A percentile compares a stretch with the other conserved stretches of the same genome.
Conservation (phyloP, 495 filamentous ascomycete genomes). For the Talaromyces liani region DNA sequence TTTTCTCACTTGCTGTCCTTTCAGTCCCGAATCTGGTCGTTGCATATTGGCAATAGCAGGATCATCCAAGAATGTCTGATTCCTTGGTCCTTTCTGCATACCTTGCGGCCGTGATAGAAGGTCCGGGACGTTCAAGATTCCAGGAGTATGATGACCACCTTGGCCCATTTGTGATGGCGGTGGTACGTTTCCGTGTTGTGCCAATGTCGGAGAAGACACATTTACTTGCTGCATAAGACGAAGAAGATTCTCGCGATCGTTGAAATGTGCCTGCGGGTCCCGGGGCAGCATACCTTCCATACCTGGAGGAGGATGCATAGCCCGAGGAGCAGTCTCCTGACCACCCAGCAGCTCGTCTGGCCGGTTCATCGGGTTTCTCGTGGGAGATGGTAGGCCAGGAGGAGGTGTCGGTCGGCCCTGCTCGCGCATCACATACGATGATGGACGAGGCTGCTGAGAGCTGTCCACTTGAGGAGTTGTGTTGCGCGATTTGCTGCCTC, state of each 20-base stretch:
- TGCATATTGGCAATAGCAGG: constrained; percentile 42
- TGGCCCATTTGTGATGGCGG: constrained; percentile 12
- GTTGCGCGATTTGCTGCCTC: constrained; percentile 34
- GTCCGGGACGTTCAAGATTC: constrained; percentile 36
- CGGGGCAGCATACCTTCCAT: constrained; percentile 25
- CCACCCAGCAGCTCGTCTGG: constrained; percentile 21
- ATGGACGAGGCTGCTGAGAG: constrained; percentile 21
- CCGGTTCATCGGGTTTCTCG: constrained; percentile 23
- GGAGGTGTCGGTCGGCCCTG: constrained; percentile 17
- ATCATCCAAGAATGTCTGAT: constrained; percentile 38
- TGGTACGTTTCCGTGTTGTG: constrained; percentile 20
- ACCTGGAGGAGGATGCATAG: constrained; percentile 14
- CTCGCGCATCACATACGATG: constrained; percentile 25
- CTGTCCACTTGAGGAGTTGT: constrained; percentile 31
- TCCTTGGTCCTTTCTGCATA: constrained; percentile 29
- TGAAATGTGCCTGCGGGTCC: constrained; percentile 24
- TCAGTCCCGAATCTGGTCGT: constrained; percentile 28
- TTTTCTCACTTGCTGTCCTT: constrained; percentile 27
- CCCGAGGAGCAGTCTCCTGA: constrained; percentile 13
- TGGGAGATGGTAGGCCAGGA: constrained; percentile 28
- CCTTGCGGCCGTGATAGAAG: constrained; percentile 38
- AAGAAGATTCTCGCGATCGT: constrained; percentile 43
- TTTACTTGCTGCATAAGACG: constrained; percentile 46
- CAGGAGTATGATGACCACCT: constrained; percentile 27
- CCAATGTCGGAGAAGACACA: constrained; percentile 21